Conservation (phyloP, 768 basidiomycete genomes). For the Rossbeevera mucosa region DNA sequence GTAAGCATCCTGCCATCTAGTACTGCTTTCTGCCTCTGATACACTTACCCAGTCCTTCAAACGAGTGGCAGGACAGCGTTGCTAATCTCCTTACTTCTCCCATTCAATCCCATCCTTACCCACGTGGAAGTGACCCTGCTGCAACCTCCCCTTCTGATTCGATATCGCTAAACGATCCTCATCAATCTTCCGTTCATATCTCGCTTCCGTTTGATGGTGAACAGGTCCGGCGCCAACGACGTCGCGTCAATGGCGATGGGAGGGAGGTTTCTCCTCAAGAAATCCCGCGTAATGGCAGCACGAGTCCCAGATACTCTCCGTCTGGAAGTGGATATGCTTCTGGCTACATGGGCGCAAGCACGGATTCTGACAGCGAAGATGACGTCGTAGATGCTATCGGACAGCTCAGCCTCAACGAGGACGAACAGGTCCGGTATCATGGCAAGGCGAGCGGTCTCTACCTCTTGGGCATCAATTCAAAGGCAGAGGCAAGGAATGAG, state of each 20-base stretch:
- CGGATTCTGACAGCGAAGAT: conserved; percentile 37
- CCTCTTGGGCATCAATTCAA: conserved; percentile 58
- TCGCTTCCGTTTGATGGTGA: conserved; percentile 19
- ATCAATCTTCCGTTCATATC: conserved; percentile 8
- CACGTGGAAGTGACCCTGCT: not conserved
- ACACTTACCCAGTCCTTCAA: conserved; percentile 54
- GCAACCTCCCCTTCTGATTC: conserved; percentile 1
- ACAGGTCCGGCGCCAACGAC: conserved; percentile 44
- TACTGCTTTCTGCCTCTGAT: not conserved
- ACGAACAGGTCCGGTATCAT: conserved; percentile 80
- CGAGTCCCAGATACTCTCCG: conserved; percentile 19
- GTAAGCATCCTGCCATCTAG: conserved; percentile 39
- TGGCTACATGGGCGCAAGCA: conserved; percentile 29
- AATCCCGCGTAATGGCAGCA: conserved; percentile 13
- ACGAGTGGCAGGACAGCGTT: conserved; percentile 80
- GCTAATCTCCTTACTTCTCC: conserved; percentile 21
- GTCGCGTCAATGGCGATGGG: conserved; percentile 36
- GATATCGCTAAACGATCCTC: conserved; percentile 14
- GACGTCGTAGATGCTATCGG: conserved; percentile 70
- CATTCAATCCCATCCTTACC: conserved; percentile 10
- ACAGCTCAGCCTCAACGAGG: conserved; percentile 84
- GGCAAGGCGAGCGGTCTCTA: conserved; percentile 82
- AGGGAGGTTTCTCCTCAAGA: conserved; percentile 8
- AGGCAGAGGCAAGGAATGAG: conserved; percentile 62
- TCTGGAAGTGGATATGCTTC: conserved; percentile 19